Evolutionary conservation across 2,329 filamentous ascomycete species (phyloP), one percentile per base, ranked within the genome.

Genomic region (Botrytis deweyae): DNA sequence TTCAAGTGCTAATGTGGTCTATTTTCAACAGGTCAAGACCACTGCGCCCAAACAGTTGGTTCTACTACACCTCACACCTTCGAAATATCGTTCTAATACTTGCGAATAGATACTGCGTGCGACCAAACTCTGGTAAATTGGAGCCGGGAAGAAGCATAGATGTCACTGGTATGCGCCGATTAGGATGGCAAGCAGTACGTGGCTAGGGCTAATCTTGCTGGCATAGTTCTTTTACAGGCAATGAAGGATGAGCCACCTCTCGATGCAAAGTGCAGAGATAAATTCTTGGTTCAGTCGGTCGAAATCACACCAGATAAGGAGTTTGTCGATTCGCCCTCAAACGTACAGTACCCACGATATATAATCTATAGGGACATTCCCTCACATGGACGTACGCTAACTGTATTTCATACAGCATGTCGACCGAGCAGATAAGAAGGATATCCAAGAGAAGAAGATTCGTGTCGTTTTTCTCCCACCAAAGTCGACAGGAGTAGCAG

Each of bases 41-140:
- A 99, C 96, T 76, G 96, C 96, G 68, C 96, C 96, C 49, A 98
- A 98, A 86, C 96, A 98, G 95, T 99, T 93, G 81, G 92, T 78
- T 75, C 14, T 68, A 72, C 63, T 22, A 49, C 22, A 59, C 18
- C 29, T 38, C 9, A 49, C 29, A 59, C 40, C 52, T 36, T 59
- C 29, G 40, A 33, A 59, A 20, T 33, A 46, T 29, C 22, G 1
- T 49, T 68, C 59, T 72, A 72, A 72, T 61, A 61, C 10, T 68
- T 68, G 42, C 49, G 74, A 77, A 58, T 80, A 98, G 95, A 87
- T 99, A 99, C 86, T 98, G 96, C 83, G 95, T 98, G 74, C 91
- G 96, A 80, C 95, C 96, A 73, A 98, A 99, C 87, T 97, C 95
- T 70, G 96, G 96, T 80, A 93, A 95, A 82, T 96, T 99, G 83